Evolutionary conservation across 2,329 filamentous ascomycete genomes (phyloP).

Genomic region (Fusarium torreyae): DNA sequence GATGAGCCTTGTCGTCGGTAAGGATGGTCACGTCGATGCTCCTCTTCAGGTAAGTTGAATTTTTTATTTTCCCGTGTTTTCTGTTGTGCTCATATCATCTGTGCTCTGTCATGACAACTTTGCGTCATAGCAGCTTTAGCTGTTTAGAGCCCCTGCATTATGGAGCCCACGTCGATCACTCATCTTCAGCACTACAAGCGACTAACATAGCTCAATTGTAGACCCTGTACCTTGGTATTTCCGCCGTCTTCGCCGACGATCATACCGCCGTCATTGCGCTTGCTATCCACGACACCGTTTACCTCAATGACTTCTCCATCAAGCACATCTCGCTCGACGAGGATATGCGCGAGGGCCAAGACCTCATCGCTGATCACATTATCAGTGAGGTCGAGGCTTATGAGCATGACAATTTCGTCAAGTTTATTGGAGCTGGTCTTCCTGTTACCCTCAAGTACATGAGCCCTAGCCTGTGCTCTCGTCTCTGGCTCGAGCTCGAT

Average conservation of each 20-base stretch:
- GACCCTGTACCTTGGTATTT: conserved; percentile 75
- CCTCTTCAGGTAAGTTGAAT: conserved; percentile 61
- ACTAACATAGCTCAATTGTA: conserved; percentile 50
- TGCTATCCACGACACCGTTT: conserved; percentile 81
- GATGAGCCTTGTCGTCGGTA: conserved; percentile 63
- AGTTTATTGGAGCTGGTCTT: conserved; percentile 82
- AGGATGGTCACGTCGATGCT: conserved; percentile 61
- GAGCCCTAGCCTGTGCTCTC: conserved; percentile 76
- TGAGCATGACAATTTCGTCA: conserved; percentile 76
- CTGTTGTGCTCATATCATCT: neutral
- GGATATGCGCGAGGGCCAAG: conserved; percentile 57
- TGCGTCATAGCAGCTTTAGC: conserved; percentile 21
- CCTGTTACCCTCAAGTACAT: conserved; percentile 71
- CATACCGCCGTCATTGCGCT: conserved; percentile 73
- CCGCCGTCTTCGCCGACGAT: conserved; percentile 67
- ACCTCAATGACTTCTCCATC: conserved; percentile 80
- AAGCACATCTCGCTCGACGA: conserved; percentile 67
- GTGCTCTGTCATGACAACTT: conserved; percentile 40
- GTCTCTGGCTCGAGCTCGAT: conserved; percentile 83
- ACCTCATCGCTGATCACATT: conserved; percentile 72
- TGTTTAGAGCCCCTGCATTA: conserved; percentile 6
- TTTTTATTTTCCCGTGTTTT: neutral
- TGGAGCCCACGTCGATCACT: conserved; percentile 4
- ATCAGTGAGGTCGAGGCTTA: conserved; percentile 71
- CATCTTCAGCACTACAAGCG: neutral